phyloP scores from a whole-genome alignment of 176 grass and related monocot genomes.

The Olyra latifolia region DNA sequence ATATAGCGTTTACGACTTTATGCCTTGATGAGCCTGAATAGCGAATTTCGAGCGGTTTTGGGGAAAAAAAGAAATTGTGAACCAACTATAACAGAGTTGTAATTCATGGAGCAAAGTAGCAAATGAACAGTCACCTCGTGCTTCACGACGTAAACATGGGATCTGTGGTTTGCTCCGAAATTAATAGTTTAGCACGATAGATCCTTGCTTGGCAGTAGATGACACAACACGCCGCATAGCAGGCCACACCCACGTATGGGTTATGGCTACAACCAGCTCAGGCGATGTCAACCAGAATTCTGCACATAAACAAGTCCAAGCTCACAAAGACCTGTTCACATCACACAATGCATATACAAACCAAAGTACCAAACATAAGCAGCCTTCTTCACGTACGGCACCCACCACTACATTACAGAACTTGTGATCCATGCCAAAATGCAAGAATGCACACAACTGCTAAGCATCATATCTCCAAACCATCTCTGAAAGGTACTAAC shows the following conservation, averaged over 20 bases:
- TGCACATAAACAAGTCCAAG: not conserved
- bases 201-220: not conserved
- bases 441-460: not conserved
- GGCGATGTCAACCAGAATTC: not conserved
- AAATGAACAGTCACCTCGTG: not conserved
- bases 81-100: not conserved
- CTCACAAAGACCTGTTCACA: not conserved
- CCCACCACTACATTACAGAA: not conserved
- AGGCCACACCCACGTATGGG: not conserved
- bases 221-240: not conserved
- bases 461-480: not conserved
- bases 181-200: not conserved
- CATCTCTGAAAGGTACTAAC: not conserved
- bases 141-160: not conserved
- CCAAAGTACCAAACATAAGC: not conserved
- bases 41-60: too few species aligned
- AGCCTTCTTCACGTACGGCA: not conserved
- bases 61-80: too few species aligned
- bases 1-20: too few species aligned
- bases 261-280: not conserved
- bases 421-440: not conserved
- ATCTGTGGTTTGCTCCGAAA: not conserved
- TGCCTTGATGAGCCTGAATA: too few species aligned
- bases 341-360: not conserved
- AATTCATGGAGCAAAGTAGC: not conserved